Conservation (phyloP, 305 asterid genomes). For the Rubia tinctorum region DNA sequence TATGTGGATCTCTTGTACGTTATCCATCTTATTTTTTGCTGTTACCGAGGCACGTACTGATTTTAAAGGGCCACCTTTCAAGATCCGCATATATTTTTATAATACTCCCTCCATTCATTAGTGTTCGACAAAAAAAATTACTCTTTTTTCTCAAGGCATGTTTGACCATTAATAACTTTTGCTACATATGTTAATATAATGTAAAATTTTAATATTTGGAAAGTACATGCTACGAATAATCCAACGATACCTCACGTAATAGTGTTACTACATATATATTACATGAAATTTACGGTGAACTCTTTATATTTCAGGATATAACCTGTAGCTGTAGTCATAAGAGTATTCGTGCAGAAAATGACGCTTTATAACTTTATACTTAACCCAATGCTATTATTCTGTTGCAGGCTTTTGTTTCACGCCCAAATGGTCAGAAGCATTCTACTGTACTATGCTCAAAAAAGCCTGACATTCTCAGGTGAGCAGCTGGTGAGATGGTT, state of each 20-base stretch:
- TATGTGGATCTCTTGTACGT: not conserved
- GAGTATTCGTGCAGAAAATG: not conserved
- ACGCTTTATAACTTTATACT: not conserved
- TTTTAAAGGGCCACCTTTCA: not conserved
- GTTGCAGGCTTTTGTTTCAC: conserved; percentile 77
- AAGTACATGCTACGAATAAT: too few species aligned
- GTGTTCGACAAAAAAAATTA: too few species aligned
- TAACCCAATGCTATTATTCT: conserved; percentile 12
- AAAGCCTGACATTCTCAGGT: conserved; percentile 50
- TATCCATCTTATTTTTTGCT: not conserved
- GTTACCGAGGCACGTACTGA: not conserved
- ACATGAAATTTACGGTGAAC: too few species aligned
- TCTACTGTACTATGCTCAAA: conserved; percentile 84
- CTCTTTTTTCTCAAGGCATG: too few species aligned
- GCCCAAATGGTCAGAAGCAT: conserved; percentile 60
- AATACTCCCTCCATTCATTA: too few species aligned
- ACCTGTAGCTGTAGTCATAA: not conserved
- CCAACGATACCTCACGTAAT: too few species aligned
- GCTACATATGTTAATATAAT: too few species aligned
- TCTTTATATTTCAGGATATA: not conserved
- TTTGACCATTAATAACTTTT: too few species aligned
- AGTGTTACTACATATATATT: too few species aligned
- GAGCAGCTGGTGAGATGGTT: conserved; percentile 27
- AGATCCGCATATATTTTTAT: not conserved
- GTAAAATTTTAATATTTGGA: too few species aligned